phyloP scores from a whole-genome alignment of 345 rosid species.

The Pistacia integerrima region DNA sequence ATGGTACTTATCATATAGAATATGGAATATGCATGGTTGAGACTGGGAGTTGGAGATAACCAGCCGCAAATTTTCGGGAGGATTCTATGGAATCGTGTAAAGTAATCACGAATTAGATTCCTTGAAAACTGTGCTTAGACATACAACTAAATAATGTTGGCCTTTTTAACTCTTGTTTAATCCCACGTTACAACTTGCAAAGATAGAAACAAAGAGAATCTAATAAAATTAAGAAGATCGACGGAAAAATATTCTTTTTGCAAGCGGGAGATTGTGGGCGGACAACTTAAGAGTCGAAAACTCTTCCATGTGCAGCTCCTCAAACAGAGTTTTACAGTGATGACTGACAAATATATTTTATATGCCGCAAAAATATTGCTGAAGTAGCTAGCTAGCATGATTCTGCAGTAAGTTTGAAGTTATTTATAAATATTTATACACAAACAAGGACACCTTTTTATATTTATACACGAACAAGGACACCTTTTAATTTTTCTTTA shows the following conservation, averaged over 20 bases:
- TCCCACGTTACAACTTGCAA: constrained; percentile 20
- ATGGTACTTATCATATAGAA: neutral
- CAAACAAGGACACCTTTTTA: too few species aligned
- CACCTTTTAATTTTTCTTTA: neutral
- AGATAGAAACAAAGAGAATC: constrained; percentile 15
- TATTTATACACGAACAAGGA: neutral
- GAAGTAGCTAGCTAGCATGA: too few species aligned
- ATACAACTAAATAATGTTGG: neutral
- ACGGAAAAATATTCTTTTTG: neutral
- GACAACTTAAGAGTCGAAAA: neutral
- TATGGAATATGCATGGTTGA: neutral
- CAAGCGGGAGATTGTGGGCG: neutral
- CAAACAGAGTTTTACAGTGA: neutral
- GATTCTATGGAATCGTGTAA: constrained; percentile 19
- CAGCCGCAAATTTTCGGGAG: constrained; percentile 25
- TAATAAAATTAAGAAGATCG: neutral
- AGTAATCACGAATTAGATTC: neutral
- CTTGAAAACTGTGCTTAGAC: neutral
- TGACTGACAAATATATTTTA: too few species aligned
- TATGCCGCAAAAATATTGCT: too few species aligned
- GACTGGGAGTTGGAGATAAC: too few species aligned
- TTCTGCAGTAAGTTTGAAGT: too few species aligned
- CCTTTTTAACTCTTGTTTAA: neutral
- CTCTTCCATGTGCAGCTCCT: constrained; percentile 38
- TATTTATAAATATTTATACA: too few species aligned